Conservation (phyloP, 2,329 filamentous ascomycete genomes). For the Biscogniauxia sp. region DNA sequence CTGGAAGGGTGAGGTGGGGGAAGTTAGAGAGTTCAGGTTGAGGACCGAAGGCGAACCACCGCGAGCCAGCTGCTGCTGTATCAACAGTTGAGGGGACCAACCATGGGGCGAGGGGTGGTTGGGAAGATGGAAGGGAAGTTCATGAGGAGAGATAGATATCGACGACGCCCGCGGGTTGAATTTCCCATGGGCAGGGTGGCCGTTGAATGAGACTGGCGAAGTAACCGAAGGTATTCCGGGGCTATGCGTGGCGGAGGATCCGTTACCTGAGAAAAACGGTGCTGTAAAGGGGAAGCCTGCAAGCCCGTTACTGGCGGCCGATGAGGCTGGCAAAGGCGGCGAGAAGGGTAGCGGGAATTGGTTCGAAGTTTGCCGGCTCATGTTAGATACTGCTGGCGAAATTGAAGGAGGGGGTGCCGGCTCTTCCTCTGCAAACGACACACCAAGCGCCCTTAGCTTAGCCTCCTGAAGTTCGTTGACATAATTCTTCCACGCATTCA, state of each 20-base stretch:
- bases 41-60: slow-evolving; percentile 64
- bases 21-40: slow-evolving; percentile 55
- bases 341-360: slow-evolving; percentile 80
- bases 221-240: slow-evolving; percentile 63
- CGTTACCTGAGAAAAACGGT: slow-evolving; percentile 59
- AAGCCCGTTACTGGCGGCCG: slow-evolving; percentile 66
- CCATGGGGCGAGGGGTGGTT: slow-evolving; percentile 59
- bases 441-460: slow-evolving; percentile 87
- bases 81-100: slow-evolving; percentile 57
- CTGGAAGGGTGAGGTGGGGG: slow-evolving; percentile 63
- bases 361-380: slow-evolving; percentile 68
- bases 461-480: slow-evolving; percentile 82
- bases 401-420: slow-evolving; percentile 57
- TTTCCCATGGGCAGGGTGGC: slow-evolving; percentile 51
- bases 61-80: slow-evolving; percentile 51
- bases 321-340: slow-evolving; percentile 76
- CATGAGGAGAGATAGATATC: slow-evolving; percentile 61
- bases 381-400: slow-evolving; percentile 62
- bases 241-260: slow-evolving; percentile 60
- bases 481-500: slow-evolving; percentile 72
- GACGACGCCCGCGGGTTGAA: slow-evolving; percentile 74
- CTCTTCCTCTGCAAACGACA: slow-evolving; percentile 75
- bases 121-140: slow-evolving; percentile 66
- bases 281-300: slow-evolving; percentile 56
- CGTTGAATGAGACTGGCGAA: slow-evolving; percentile 70